Evolutionary conservation across 495 filamentous ascomycete species (phyloP), one percentile per base, ranked within the genome.

Genomic region (Xylaria cubensis): DNA sequence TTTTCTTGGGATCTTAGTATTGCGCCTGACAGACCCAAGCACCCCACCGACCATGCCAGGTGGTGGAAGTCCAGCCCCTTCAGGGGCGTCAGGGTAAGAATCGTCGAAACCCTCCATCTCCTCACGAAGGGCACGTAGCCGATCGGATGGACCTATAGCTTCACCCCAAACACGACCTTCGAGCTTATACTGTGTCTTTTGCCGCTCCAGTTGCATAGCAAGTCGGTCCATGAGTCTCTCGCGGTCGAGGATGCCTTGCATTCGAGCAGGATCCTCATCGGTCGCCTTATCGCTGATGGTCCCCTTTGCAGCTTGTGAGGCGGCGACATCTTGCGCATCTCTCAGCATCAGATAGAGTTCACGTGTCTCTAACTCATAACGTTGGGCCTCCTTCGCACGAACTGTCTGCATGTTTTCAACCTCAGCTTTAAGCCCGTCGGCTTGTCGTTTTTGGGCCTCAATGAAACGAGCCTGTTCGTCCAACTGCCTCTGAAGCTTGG

Each of bases 261-360:
- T 94, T 62, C 92, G 92, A 53, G 89, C 86, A 10, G 94, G 90
- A 77, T 92, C 90, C 4, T 87, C 86, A 10, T 89, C 87, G 44
- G 83, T 86, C 19, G 88, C 77, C 73, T 86, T 85, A 59, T 84
- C 86, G 24, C 84, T 85, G 69, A 85, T 84, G 48, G 82, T 81
- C 56, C 86, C 84, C 82, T 95, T 95, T 72, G 91, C 92, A 62
- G 93, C 93, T 77, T 94, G 91, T 5, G 92, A 91, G 19, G 92
- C 94, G 50, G 96, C 95, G 73, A 97, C 93, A 79, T 99, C 96
- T 81, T 99, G 96, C 39, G 96, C 96, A 82, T 99, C 96, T 67
- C 97, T 90, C 64, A 99, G 92, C 96, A 99, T 99, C 50, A 99
- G 91, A 82, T 98, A 99, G 13, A 99, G 84, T 83, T 99, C 96